These are phyloP conservation scores for Myochromella boudieri DNA, from an alignment of 768 basidiomycete species.

Conservation along the genomic window DNA sequence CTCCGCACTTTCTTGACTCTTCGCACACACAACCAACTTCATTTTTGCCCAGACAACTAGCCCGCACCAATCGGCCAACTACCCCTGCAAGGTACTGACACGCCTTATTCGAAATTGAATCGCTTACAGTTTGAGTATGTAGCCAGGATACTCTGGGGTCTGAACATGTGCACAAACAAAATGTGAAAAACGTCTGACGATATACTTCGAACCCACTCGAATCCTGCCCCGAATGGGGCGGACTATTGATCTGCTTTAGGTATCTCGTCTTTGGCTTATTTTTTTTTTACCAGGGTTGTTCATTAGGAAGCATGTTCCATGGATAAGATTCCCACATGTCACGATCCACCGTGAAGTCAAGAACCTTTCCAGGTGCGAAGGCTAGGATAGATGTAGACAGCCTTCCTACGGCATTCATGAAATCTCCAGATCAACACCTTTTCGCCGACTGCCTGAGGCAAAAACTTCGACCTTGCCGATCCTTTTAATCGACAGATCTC, in stretches of 20 bases:
- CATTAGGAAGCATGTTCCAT: too few species aligned
- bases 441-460: conserved; percentile 16
- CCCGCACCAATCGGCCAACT: too few species aligned
- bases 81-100: too few species aligned
- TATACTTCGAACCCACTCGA: not conserved
- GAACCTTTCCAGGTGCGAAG: conserved; percentile 14
- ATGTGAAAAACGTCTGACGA: too few species aligned
- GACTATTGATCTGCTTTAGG: conserved; percentile 5
- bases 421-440: conserved; percentile 19
- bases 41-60: too few species aligned
- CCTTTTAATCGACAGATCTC: conserved; percentile 22
- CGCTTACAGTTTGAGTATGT: too few species aligned
- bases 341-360: conserved; percentile 12
- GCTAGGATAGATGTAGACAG: conserved; percentile 9
- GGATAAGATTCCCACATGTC: conserved; percentile 18
- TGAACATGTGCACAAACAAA: too few species aligned
- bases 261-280: conserved; percentile 13
- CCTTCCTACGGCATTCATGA: conserved; percentile 21
- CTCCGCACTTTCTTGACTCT: too few species aligned
- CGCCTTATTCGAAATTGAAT: too few species aligned
- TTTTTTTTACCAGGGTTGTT: conserved; percentile 9
- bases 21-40: too few species aligned
- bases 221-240: conserved; percentile 18
- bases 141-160: too few species aligned
- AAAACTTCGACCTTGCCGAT: conserved; percentile 21